A percentile compares a stretch with the other conserved stretches of the same genome.
Conservation (phyloP, 345 rosid species). For the Eucalyptus marginata region DNA sequence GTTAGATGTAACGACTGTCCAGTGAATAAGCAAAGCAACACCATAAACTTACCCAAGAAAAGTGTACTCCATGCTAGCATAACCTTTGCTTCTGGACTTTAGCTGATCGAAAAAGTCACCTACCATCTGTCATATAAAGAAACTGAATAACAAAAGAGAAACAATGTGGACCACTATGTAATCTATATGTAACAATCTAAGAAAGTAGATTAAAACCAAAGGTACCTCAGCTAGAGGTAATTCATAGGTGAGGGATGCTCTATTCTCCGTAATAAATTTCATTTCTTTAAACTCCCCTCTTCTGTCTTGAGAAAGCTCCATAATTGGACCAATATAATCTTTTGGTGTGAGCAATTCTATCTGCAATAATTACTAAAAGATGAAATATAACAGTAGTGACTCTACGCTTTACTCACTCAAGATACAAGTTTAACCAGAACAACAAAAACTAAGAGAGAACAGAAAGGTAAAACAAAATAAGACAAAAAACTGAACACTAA, state of each 20-base stretch:
- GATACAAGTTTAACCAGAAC: not conserved
- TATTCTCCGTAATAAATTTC: constrained; percentile 80
- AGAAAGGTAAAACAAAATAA: not conserved
- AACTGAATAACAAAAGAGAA: not conserved
- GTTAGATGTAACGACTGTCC: not conserved
- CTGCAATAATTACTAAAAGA: constrained; percentile 23
- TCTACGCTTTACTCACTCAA: not conserved
- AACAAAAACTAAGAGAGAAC: not conserved
- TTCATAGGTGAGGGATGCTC: constrained; percentile 79
- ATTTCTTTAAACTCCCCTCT: constrained; percentile 94
- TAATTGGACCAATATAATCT: constrained; percentile 85
- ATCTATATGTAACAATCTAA: not conserved
- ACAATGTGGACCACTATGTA: not conserved
- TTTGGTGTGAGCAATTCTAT: constrained; percentile 97
- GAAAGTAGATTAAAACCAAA: not conserved
- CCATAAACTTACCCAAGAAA: constrained; percentile 53
- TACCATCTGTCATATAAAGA: constrained; percentile 62
- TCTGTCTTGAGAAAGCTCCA: constrained; percentile 97
- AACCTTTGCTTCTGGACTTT: constrained; percentile 93
- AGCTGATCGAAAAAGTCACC: constrained; percentile 98
- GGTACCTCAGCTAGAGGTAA: constrained; percentile 92
- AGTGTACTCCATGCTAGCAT: constrained; percentile 98
- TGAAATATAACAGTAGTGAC: not conserved
- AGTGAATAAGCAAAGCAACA: not conserved
- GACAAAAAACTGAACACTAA: constrained; percentile 2